Conservation (phyloP, 2,329 filamentous ascomycete genomes). For the Microdochium trichocladiopsis region DNA sequence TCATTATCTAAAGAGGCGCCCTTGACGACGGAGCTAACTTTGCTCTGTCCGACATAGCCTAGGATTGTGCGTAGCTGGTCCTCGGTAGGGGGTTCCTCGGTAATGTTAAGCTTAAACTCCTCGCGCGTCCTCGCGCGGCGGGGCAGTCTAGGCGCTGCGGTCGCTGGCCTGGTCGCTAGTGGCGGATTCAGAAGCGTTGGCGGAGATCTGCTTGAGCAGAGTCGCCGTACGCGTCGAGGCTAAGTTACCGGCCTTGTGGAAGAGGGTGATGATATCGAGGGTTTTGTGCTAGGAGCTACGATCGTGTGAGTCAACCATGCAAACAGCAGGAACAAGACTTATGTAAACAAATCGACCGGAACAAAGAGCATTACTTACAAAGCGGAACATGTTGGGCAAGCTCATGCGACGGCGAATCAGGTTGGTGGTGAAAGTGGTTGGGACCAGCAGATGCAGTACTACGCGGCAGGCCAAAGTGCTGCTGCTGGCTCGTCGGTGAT, state of each 20-base stretch:
- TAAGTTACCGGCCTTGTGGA: slow-evolving; percentile 74
- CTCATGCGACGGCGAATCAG: neutral
- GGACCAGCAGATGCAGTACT: no score
- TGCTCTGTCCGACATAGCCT: slow-evolving; percentile 65
- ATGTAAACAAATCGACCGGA: neutral
- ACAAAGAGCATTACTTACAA: slow-evolving; percentile 26
- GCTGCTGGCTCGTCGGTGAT: no score
- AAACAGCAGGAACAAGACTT: neutral
- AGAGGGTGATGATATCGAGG: slow-evolving; percentile 89
- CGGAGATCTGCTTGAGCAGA: slow-evolving; percentile 74
- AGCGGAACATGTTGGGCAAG: slow-evolving; percentile 34
- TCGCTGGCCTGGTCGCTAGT: slow-evolving; percentile 70
- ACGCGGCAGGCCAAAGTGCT: neutral
- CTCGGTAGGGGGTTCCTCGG: slow-evolving; percentile 69
- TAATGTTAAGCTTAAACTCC: slow-evolving; percentile 82
- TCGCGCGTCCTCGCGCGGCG: slow-evolving; percentile 45
- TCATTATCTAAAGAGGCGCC: slow-evolving; percentile 70
- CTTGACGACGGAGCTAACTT: slow-evolving; percentile 56
- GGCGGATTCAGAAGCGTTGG: slow-evolving; percentile 58
- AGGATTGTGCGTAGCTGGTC: slow-evolving; percentile 81
- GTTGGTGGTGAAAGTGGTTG: no score
- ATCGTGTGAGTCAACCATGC: neutral
- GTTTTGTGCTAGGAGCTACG: slow-evolving; percentile 58
- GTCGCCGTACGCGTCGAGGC: slow-evolving; percentile 67
- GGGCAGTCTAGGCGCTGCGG: slow-evolving; percentile 50